Evolutionary conservation across 495 filamentous ascomycete species (phyloP).

Genomic region (Annulohypoxylon nitens): DNA sequence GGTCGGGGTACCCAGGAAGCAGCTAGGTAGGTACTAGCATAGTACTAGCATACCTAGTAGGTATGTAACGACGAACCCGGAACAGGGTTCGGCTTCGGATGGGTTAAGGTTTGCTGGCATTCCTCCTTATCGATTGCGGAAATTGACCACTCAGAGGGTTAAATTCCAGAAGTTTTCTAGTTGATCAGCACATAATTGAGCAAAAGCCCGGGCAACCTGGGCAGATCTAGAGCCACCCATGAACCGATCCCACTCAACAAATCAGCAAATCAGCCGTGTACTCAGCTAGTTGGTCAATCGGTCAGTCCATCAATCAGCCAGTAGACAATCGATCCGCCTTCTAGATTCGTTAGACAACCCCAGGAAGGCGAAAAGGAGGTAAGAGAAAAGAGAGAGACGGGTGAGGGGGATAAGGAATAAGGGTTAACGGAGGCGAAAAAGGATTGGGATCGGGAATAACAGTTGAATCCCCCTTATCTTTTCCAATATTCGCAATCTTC

Average conservation of each 20-base stretch:
- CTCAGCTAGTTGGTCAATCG: neutral
- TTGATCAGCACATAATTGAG: slow-evolving; percentile 24
- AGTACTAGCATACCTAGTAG: no score
- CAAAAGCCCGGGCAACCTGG: slow-evolving; percentile 36
- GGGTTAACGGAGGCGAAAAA: no score
- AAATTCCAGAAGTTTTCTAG: slow-evolving; percentile 12
- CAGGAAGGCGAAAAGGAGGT: neutral
- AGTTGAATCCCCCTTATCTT: slow-evolving; percentile 22
- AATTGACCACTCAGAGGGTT: slow-evolving; percentile 38
- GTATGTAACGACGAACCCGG: slow-evolving; percentile 14
- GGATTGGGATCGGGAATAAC: no score
- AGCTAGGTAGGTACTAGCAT: neutral
- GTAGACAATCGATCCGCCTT: neutral
- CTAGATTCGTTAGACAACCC: neutral
- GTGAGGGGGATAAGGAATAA: neutral
- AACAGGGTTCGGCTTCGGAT: slow-evolving; percentile 22
- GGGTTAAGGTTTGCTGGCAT: slow-evolving; percentile 3
- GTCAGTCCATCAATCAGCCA: slow-evolving; percentile 3
- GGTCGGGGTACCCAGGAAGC: slow-evolving; percentile 24
- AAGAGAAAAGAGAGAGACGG: neutral
- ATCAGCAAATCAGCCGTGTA: slow-evolving; percentile 28
- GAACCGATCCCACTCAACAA: slow-evolving; percentile 30
- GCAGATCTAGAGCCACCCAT: slow-evolving; percentile 44
- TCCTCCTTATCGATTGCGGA: slow-evolving; percentile 42
- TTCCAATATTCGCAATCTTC: neutral